These are phyloP conservation scores for Zea mays DNA, from an alignment of 176 grass and related monocot genomes.

Conservation along the genomic window Zm-B73-REFERENCE-NAM-5.0 NC_050105.1:111491501-111492000, in stretches of 20 bases:
- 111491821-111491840: slow-evolving; percentile 86
- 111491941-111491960: slow-evolving; percentile 90
- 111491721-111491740: slow-evolving; percentile 79
- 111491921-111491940: slow-evolving; percentile 97
- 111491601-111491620: slow-evolving; percentile 77
- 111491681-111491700: slow-evolving; percentile 71
- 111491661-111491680: slow-evolving; percentile 78
- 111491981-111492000: slow-evolving; percentile 97
- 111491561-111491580: slow-evolving; percentile 92
- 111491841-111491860: slow-evolving; percentile 95
- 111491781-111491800: slow-evolving; percentile 93
- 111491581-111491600: slow-evolving; percentile 84
- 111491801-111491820: slow-evolving; percentile 76
- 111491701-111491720: slow-evolving; percentile 69
- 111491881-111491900: slow-evolving; percentile 81
- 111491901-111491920: slow-evolving; percentile 98
- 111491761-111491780: slow-evolving; percentile 93
- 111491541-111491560: slow-evolving; percentile 41
- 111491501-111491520: slow-evolving; percentile 63
- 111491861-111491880: slow-evolving; percentile 91
- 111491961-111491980: slow-evolving; percentile 86
- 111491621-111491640: slow-evolving; percentile 94
- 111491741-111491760: slow-evolving; percentile 78
- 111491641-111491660: slow-evolving; percentile 92
- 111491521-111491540: background rate